These are phyloP conservation scores for Boletus smithii DNA, from an alignment of 1,284 basidiomycete genomes.

Conservation along the genomic window DNA sequence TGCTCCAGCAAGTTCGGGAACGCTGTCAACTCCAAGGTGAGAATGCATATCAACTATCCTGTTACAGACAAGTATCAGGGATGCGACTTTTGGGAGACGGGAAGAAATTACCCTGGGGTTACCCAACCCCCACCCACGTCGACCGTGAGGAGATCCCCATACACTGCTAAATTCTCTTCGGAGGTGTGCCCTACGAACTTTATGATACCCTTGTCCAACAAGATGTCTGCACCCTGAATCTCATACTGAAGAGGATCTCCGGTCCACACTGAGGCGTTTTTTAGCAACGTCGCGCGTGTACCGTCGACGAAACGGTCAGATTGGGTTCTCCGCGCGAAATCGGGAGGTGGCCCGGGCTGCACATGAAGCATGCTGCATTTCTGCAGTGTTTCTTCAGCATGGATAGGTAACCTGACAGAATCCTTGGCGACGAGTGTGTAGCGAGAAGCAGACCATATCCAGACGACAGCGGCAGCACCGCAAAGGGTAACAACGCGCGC, in stretches of 20 bases:
- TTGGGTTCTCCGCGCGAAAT: slow-evolving; percentile 42
- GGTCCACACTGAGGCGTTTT: slow-evolving; percentile 72
- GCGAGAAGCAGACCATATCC: slow-evolving; percentile 21
- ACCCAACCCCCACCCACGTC: slow-evolving; percentile 47
- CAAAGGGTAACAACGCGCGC: slow-evolving; percentile 21
- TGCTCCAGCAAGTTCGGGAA: slow-evolving; percentile 45
- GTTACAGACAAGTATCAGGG: slow-evolving; percentile 2
- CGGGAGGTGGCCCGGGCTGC: slow-evolving; percentile 27
- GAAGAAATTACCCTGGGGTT: slow-evolving; percentile 39
- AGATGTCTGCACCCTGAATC: slow-evolving; percentile 47
- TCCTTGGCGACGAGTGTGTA: slow-evolving; percentile 2
- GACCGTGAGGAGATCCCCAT: slow-evolving; percentile 31
- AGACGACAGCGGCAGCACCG: slow-evolving; percentile 13
- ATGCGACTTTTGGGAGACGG: not conserved
- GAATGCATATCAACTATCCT: slow-evolving; percentile 61
- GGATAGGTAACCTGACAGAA: slow-evolving; percentile 22
- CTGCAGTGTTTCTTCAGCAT: slow-evolving; percentile 27
- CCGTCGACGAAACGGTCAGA: slow-evolving; percentile 62
- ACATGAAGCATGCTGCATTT: slow-evolving; percentile 31
- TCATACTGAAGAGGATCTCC: slow-evolving; percentile 53
- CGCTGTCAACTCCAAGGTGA: slow-evolving; percentile 54
- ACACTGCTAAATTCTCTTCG: slow-evolving; percentile 26
- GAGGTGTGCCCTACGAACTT: slow-evolving; percentile 38
- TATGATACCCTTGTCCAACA: slow-evolving; percentile 47
- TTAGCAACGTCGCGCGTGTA: slow-evolving; percentile 53